These are phyloP conservation scores for Komagataella phaffii DNA, from an alignment of 805 yeast species.

Conservation along the genomic window DNA sequence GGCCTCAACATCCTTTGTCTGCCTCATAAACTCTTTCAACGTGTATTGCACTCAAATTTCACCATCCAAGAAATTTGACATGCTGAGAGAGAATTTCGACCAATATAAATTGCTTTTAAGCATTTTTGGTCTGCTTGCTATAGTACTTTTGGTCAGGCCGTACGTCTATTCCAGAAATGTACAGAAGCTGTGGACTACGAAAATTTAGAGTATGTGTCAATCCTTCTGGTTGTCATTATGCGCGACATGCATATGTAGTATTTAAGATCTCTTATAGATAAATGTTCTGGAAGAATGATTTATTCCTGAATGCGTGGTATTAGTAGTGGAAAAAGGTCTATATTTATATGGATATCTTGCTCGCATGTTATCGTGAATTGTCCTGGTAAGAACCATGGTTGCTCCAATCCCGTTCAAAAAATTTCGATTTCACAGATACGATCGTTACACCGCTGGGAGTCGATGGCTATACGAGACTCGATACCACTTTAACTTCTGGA, in stretches of 20 bases:
- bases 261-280: not conserved
- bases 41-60: slow-evolving; percentile 63
- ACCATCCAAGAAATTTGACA: slow-evolving; percentile 80
- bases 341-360: not conserved
- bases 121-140: slow-evolving; percentile 33
- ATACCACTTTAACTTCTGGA: not conserved
- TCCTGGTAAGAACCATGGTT: not conserved
- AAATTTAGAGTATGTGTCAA: not conserved
- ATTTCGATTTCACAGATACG: not conserved
- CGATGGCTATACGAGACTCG: slow-evolving; percentile 2
- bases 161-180: slow-evolving; percentile 40
- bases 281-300: not conserved
- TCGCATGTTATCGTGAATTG: not conserved
- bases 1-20: slow-evolving; percentile 71
- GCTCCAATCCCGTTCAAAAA: not conserved
- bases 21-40: slow-evolving; percentile 48
- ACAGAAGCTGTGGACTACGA: not conserved
- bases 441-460: not conserved
- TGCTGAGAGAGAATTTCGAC: slow-evolving; percentile 54
- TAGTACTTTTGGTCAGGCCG: slow-evolving; percentile 39
- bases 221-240: not conserved
- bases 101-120: slow-evolving; percentile 50
- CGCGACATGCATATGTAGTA: not conserved
- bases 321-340: not conserved
- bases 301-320: not conserved